A percentile compares a stretch with the other conserved stretches of the same genome.
Evolutionary conservation across 2,329 filamentous ascomycete genomes (phyloP).

Genomic region (Eurotiales sp.): DNA sequence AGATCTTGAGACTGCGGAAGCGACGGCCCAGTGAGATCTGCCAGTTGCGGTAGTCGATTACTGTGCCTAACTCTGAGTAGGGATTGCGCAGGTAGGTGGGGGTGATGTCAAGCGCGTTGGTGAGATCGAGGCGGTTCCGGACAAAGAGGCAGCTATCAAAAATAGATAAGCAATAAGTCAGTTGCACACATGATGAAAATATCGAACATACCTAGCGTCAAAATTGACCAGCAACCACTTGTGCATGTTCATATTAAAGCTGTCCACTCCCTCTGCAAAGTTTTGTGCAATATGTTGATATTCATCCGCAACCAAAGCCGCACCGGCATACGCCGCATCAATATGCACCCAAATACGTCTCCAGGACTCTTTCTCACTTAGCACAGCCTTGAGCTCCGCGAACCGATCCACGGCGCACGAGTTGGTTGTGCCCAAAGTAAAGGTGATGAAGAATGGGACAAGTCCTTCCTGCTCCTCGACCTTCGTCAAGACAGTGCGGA

Average conservation of each 20-base stretch:
- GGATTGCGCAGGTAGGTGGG: conserved; percentile 79
- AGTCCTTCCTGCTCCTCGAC: conserved; percentile 66
- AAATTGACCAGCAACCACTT: conserved; percentile 97
- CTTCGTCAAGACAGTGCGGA: conserved; percentile 61
- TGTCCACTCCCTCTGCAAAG: conserved; percentile 66
- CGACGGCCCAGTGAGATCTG: conserved; percentile 87
- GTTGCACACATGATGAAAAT: background rate
- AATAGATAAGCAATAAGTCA: background rate
- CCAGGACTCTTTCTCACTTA: conserved; percentile 43
- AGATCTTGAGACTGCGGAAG: conserved; percentile 87
- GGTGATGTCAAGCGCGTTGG: conserved; percentile 71
- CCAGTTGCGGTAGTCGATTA: conserved; percentile 96
- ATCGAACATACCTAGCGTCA: conserved; percentile 57
- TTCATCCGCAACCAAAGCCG: conserved; percentile 77
- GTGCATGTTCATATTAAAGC: conserved; percentile 94
- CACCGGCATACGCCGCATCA: conserved; percentile 88
- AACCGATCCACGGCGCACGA: conserved; percentile 87
- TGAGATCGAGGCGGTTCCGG: conserved; percentile 70
- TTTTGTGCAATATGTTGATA: conserved; percentile 65
- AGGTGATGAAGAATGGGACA: conserved; percentile 81
- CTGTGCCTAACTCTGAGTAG: conserved; percentile 74
- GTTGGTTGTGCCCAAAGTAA: conserved; percentile 80
- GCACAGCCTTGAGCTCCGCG: conserved; percentile 59
- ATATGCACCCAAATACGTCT: conserved; percentile 82
- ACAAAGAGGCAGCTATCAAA: conserved; percentile 71